A percentile compares a stretch with the other conserved stretches of the same genome.
Evolutionary conservation across 2,329 filamentous ascomycete genomes (phyloP).

Genomic region (Fusarium papillatum): DNA sequence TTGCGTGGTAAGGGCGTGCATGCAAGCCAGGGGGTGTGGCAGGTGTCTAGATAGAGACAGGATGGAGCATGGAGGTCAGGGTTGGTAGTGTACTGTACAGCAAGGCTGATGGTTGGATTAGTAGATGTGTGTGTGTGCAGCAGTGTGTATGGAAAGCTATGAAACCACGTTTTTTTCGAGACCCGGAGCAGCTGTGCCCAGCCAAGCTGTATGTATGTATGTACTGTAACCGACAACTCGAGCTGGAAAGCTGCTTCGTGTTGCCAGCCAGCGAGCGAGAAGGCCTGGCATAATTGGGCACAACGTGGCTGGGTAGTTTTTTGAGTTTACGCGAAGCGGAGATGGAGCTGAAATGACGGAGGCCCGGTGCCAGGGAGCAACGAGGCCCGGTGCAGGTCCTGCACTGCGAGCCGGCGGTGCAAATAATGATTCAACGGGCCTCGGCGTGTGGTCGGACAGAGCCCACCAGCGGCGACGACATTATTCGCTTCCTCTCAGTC

Average conservation of each 20-base stretch:
- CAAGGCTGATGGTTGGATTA: constrained; percentile 5
- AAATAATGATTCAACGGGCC: constrained; percentile 23
- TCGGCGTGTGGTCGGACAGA: constrained; percentile 24
- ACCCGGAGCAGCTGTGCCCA: constrained; percentile 1
- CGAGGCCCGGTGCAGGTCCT: constrained; percentile 10
- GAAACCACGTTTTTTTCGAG: constrained; percentile 4
- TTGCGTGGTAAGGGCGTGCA: constrained; percentile 22
- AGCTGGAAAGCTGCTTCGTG: constrained; percentile 1
- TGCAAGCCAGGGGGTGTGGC: background rate
- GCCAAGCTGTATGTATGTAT: background rate
- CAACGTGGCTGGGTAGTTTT: constrained; percentile 34
- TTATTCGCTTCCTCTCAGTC: constrained; percentile 26
- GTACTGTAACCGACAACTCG: background rate
- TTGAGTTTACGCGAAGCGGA: constrained; percentile 39
- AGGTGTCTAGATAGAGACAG: constrained; percentile 26
- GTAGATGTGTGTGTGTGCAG: background rate
- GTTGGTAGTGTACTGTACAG: background rate
- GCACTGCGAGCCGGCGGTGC: constrained; percentile 8
- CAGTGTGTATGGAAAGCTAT: constrained; percentile 5
- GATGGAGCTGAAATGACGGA: constrained; percentile 40
- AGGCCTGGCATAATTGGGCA: constrained; percentile 26
- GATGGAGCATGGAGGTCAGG: constrained; percentile 4
- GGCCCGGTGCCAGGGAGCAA: constrained; percentile 13
- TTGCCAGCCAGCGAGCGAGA: background rate
- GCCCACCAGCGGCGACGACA: constrained; percentile 20